Conservation (phyloP, 2,329 filamentous ascomycete genomes). For the Ophiocordyceps camponoti-floridani region DNA sequence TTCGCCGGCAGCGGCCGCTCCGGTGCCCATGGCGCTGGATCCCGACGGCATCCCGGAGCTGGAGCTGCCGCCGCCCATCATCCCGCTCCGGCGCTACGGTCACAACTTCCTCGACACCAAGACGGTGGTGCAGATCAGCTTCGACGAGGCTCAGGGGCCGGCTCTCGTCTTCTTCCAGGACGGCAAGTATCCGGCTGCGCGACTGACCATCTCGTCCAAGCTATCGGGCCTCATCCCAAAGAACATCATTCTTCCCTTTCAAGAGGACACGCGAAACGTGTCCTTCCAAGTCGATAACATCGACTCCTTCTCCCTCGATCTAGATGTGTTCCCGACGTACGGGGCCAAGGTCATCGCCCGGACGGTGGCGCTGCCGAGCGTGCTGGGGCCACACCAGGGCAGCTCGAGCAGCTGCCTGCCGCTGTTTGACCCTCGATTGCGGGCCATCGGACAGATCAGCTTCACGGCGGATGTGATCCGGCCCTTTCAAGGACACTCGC, state of each 20-base stretch:
- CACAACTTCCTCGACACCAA: conserved; percentile 98
- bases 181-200: conserved; percentile 86
- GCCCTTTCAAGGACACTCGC: conserved; percentile 75
- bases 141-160: conserved; percentile 57
- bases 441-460: conserved; percentile 81
- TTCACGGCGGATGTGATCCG: conserved; percentile 96
- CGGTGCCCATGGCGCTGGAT: conserved; percentile 50
- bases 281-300: conserved; percentile 94
- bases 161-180: conserved; percentile 94
- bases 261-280: conserved; percentile 84
- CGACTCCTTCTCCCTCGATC: conserved; percentile 84
- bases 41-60: conserved; percentile 81
- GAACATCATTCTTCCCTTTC: conserved; percentile 86
- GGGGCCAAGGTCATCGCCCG: conserved; percentile 95
- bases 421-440: conserved; percentile 77
- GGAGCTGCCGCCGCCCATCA: conserved; percentile 86
- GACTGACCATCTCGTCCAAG: conserved; percentile 92
- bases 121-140: conserved; percentile 84
- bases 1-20: conserved; percentile 28
- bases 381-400: conserved; percentile 59
- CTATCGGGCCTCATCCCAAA: conserved; percentile 89
- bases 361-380: conserved; percentile 75
- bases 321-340: conserved; percentile 94
- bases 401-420: conserved; percentile 72
- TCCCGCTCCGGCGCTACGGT: conserved; percentile 82